A percentile compares a stretch with the other conserved stretches of the same genome.
Evolutionary conservation across 2,329 filamentous ascomycete genomes (phyloP).

Genomic region (Alternaria gansuensis): DNA sequence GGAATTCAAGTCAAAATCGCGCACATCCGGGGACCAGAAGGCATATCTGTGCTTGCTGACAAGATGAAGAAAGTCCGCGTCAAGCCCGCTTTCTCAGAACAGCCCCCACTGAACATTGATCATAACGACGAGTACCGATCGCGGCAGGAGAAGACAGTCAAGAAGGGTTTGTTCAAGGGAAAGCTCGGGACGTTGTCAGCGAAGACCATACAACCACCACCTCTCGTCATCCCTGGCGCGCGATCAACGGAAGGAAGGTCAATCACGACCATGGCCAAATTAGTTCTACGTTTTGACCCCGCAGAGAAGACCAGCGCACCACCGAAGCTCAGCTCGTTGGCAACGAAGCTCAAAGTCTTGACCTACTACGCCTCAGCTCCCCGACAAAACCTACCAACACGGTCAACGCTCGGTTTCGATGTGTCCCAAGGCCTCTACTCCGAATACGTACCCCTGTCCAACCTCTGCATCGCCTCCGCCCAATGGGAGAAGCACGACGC

Average conservation of each 20-base stretch:
- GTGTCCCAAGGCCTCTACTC: conserved; percentile 62
- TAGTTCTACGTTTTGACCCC: conserved; percentile 70
- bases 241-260: conserved; percentile 51
- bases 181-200: conserved; percentile 67
- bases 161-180: conserved; percentile 67
- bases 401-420: conserved; percentile 55
- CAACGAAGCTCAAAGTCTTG: conserved; percentile 64
- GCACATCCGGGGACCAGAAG: conserved; percentile 52
- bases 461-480: conserved; percentile 65
- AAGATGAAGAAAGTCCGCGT: conserved; percentile 66
- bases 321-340: conserved; percentile 62
- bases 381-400: conserved; percentile 60
- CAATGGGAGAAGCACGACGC: conserved; percentile 63
- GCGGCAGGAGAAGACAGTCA: conserved; percentile 67
- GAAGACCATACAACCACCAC: conserved; percentile 66
- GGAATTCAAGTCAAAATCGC: conserved; percentile 61
- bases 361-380: conserved; percentile 66
- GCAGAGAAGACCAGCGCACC: conserved; percentile 59
- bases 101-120: conserved; percentile 65
- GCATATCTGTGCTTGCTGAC: conserved; percentile 58
- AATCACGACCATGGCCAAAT: conserved; percentile 64
- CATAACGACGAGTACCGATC: conserved; percentile 61
- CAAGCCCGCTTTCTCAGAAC: conserved; percentile 66
- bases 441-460: conserved; percentile 63
- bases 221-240: conserved; percentile 60